These are phyloP conservation scores for Hysterium pulicare DNA, from an alignment of 2,329 filamentous ascomycete species.

Conservation along the genomic window DNA sequence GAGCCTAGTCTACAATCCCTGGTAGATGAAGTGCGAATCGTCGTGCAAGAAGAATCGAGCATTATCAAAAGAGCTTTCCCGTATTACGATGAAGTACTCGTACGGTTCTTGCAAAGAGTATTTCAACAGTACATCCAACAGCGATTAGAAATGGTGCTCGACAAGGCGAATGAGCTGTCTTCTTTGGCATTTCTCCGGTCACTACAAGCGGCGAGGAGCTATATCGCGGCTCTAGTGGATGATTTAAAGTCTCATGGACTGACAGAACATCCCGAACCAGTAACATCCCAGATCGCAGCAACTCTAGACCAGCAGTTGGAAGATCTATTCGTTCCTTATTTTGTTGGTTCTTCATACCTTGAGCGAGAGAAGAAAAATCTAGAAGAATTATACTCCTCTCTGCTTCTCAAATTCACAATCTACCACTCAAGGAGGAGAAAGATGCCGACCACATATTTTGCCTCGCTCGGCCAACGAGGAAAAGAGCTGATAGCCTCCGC, in stretches of 20 bases:
- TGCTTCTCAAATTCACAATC: slow-evolving; percentile 95
- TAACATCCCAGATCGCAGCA: slow-evolving; percentile 77
- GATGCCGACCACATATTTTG: slow-evolving; percentile 86
- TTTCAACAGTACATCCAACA: slow-evolving; percentile 99
- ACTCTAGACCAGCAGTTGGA: slow-evolving; percentile 66
- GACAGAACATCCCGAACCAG: slow-evolving; percentile 91
- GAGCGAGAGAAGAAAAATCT: slow-evolving; percentile 64
- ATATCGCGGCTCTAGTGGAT: slow-evolving; percentile 83
- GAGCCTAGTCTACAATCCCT: slow-evolving; percentile 90
- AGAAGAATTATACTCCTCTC: slow-evolving; percentile 81
- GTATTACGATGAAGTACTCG: slow-evolving; percentile 89
- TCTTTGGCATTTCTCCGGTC: slow-evolving; percentile 88
- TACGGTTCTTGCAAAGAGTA: slow-evolving; percentile 89
- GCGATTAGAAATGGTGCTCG: slow-evolving; percentile 88
- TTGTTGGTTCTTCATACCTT: slow-evolving; percentile 63
- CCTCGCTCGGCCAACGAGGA: slow-evolving; percentile 82
- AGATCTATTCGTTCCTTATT: slow-evolving; percentile 64
- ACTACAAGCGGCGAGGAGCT: slow-evolving; percentile 83
- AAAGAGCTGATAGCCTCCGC: slow-evolving; percentile 84
- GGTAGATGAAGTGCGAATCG: slow-evolving; percentile 89
- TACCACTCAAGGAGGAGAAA: slow-evolving; percentile 83
- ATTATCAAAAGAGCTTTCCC: slow-evolving; percentile 97
- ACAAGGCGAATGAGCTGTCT: slow-evolving; percentile 89
- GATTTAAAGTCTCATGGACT: slow-evolving; percentile 91
- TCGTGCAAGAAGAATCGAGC: slow-evolving; percentile 94